Evolutionary conservation across 1,284 basidiomycete species (phyloP).

Genomic region (Ceratobasidium theobromae): DNA sequence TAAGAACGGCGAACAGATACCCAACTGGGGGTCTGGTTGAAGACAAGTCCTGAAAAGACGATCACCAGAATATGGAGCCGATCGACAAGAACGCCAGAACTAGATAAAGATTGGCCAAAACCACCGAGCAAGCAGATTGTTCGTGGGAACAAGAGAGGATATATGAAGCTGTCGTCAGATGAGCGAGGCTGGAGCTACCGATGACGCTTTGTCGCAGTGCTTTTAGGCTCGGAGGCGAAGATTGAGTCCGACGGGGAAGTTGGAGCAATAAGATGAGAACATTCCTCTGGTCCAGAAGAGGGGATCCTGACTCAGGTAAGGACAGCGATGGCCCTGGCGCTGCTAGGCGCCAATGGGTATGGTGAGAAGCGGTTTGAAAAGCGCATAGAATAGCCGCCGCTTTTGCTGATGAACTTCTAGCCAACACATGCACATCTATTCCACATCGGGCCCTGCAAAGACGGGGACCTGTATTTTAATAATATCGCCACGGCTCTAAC

Average conservation of each 20-base stretch:
- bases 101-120: constrained; percentile 7
- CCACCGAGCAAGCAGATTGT: background rate
- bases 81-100: constrained; percentile 9
- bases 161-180: too few species aligned
- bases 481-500: too few species aligned
- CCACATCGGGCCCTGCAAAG: background rate
- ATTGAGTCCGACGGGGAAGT: background rate
- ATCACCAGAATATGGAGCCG: constrained; percentile 3
- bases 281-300: background rate
- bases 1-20: background rate
- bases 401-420: too few species aligned
- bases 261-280: too few species aligned
- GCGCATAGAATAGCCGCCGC: too few species aligned
- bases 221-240: background rate
- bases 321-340: background rate
- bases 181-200: too few species aligned
- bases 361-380: too few species aligned
- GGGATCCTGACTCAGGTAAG: background rate
- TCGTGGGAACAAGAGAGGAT: background rate
- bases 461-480: background rate
- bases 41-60: background rate
- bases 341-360: background rate
- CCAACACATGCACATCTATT: background rate
- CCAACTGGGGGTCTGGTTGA: background rate
- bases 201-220: background rate